Evolutionary conservation across 2,329 filamentous ascomycete species (phyloP), one percentile per base, ranked within the genome.

Genomic region (Colletotrichum chrysophilum): DNA sequence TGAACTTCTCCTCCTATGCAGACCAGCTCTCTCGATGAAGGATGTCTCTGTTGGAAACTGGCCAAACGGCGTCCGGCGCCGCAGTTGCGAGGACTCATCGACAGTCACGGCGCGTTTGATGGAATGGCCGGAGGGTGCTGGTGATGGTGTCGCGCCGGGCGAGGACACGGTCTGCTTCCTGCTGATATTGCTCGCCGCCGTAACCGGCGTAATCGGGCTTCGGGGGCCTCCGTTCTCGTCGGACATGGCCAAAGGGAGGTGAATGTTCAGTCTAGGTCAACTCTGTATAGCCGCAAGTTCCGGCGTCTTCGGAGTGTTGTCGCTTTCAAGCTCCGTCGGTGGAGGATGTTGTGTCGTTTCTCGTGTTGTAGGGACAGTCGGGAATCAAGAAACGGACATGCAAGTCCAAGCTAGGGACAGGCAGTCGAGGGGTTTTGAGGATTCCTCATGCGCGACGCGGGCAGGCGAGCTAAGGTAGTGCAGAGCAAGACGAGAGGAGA

Each of bases 1-100:
- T 43, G 95, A 97, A 85, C 94, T 95, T 77, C 94, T 91, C 70
- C 95, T 91, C 32, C 91, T 90, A 7, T 64, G 69, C 21, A 75
- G 26, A 26, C 56, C 73, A 34, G 26, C 36, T 28, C 79, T 73
- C 65, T 77, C 78, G 26, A 80, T 78, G 38, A 81, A 78, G 9
- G 82, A 80, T 16, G 79, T 80, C 26, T 82, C 82, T 28, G 82
- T 78, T 2, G 80, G 74, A 48, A 80, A 66, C 70, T 71, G 77
- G 38, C 76, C 58, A 58, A 78, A 58, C 6, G 78, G 72, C 58
- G 68, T 77, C 34, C 74, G 43, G 55, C 79, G 79, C 55, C 78
- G 80, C n/a, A 82, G 81, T 21, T 76, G 70, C 30, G 79, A 74
- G 48, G 77, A 72, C 36, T 87, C 84, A 73, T 86, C 85, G 65